phyloP scores from a whole-genome alignment of 176 grass and related monocot genomes.

The Lolium perenne region DNA sequence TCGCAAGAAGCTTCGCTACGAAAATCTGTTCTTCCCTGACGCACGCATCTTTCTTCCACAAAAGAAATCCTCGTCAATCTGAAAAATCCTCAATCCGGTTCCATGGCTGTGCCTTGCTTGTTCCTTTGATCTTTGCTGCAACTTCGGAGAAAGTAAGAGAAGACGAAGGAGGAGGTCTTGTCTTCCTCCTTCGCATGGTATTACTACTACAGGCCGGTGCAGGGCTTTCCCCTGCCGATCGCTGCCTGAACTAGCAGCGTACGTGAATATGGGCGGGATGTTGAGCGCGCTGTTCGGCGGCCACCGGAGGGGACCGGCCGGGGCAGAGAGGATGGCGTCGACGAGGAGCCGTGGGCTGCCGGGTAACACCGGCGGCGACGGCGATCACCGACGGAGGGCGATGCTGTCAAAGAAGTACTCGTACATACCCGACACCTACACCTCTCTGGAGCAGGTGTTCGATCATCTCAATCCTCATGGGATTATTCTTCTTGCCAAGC shows the following conservation, averaged over 20 bases:
- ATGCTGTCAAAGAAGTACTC: conserved; percentile 69
- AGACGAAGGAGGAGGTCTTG: background rate
- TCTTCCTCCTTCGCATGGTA: conserved; percentile 6
- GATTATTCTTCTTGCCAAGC: background rate
- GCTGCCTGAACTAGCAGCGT: background rate
- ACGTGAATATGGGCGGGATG: conserved; percentile 47
- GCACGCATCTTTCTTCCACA: no score
- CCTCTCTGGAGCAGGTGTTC: conserved; percentile 69
- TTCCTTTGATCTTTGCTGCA: background rate
- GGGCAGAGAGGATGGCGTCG: background rate
- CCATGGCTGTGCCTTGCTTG: conserved; percentile 18
- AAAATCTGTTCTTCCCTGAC: background rate
- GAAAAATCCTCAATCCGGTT: background rate
- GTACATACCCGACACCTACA: conserved; percentile 76
- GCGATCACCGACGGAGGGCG: conserved; percentile 16
- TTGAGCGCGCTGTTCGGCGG: conserved; percentile 49
- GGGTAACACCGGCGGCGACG: background rate
- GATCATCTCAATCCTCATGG: background rate
- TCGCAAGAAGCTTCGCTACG: conserved; percentile 35
- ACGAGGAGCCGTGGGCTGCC: background rate
- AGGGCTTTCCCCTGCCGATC: background rate
- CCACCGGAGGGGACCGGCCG: background rate
- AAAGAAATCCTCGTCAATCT: background rate
- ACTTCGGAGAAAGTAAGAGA: background rate
- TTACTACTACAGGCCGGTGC: background rate